phyloP scores from a whole-genome alignment of 164 flowering plant genomes.

The Piper betle region DNA sequence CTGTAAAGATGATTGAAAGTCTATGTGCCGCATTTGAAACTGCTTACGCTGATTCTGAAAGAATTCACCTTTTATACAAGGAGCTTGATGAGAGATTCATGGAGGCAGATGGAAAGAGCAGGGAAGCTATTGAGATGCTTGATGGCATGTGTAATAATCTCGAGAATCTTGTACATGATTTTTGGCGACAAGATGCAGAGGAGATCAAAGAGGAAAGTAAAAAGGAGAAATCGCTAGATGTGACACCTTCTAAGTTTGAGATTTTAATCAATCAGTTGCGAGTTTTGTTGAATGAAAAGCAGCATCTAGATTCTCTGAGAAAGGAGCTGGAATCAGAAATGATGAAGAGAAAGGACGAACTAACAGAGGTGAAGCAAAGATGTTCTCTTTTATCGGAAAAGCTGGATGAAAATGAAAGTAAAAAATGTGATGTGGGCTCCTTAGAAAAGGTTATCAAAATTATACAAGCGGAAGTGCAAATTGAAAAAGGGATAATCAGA shows the following conservation, averaged over 20 bases:
- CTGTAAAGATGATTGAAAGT: conserved; percentile 35
- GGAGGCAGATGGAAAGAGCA: conserved; percentile 31
- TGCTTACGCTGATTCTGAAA: conserved; percentile 27
- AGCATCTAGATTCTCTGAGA: conserved; percentile 33
- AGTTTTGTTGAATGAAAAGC: conserved; percentile 29
- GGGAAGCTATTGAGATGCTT: conserved; percentile 26
- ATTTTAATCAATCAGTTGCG: conserved; percentile 30
- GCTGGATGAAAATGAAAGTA: conserved; percentile 3
- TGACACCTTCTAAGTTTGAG: conserved; percentile 20
- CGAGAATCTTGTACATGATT: conserved; percentile 20
- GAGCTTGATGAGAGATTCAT: conserved; percentile 27
- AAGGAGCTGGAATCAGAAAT: conserved; percentile 34
- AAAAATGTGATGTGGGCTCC: conserved; percentile 6
- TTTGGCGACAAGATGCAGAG: conserved; percentile 13
- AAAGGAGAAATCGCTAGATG: conserved; percentile 22
- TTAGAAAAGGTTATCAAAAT: conserved; percentile 34
- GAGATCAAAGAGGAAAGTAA: conserved; percentile 14
- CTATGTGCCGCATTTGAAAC: conserved; percentile 39
- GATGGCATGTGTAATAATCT: conserved; percentile 33
- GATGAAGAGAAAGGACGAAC: conserved; percentile 20
- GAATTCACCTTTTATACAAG: conserved; percentile 17
- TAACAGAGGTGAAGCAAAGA: conserved; percentile 32
- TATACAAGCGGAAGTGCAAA: conserved; percentile 25
- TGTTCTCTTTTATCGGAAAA: conserved; percentile 14
- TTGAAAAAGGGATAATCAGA: conserved; percentile 19